Conservation (phyloP, 495 filamentous ascomycete genomes). For the Xylaria longipes region DNA sequence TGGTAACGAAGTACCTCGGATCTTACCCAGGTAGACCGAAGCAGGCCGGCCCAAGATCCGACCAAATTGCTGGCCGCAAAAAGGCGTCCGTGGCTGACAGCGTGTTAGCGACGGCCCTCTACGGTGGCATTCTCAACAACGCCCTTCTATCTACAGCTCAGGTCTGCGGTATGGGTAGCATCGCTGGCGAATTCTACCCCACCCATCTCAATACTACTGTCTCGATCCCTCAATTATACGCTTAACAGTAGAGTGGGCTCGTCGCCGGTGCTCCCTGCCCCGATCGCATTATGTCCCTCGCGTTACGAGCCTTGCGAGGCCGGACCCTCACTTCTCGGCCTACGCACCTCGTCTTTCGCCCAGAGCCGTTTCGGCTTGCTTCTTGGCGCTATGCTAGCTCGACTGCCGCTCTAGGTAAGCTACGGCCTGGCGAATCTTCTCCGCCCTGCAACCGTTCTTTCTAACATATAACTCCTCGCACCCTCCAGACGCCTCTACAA, state of each 20-base stretch:
- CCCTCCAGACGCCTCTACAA: slow-evolving; percentile 15
- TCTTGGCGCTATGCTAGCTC: slow-evolving; percentile 34
- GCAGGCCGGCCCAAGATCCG: neutral
- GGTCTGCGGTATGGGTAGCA: neutral
- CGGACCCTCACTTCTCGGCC: slow-evolving; percentile 21
- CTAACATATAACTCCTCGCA: neutral
- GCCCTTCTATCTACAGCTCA: neutral
- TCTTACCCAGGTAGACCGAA: slow-evolving; percentile 9
- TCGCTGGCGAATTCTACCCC: neutral
- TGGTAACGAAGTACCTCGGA: no score
- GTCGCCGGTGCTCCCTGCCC: neutral
- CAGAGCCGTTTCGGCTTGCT: slow-evolving; percentile 17
- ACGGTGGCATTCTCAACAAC: neutral
- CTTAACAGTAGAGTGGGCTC: neutral
- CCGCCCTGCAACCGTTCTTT: neutral
- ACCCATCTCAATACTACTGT: neutral
- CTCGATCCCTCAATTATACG: neutral
- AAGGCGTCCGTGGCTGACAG: neutral
- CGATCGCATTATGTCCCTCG: slow-evolving; percentile 21
- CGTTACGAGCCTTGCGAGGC: slow-evolving; percentile 25
- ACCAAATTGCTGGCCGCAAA: neutral
- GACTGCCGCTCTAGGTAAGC: slow-evolving; percentile 33
- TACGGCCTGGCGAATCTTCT: neutral
- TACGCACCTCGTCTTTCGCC: slow-evolving; percentile 21
- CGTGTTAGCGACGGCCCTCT: neutral